A percentile compares a stretch with the other conserved stretches of the same genome.
phyloP scores from a whole-genome alignment of 495 filamentous ascomycete genomes.

The Tuber calosporum region DNA sequence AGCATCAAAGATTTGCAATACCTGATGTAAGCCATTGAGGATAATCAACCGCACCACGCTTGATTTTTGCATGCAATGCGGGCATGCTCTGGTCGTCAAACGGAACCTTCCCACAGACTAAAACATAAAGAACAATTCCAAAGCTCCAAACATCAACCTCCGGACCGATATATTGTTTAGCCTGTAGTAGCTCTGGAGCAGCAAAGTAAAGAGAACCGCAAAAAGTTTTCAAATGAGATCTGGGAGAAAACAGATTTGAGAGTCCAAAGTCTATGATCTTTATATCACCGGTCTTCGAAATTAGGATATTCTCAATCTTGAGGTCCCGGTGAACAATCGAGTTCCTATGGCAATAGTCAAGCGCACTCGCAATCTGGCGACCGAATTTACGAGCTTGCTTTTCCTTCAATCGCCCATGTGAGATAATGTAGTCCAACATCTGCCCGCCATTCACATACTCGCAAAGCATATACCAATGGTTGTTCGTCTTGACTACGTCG shows the following conservation, averaged over 20 bases:
- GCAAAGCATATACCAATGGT: constrained; percentile 99
- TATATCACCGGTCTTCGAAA: constrained; percentile 98
- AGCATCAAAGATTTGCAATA: constrained; percentile 41
- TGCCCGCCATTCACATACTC: constrained; percentile 99
- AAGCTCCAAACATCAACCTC: constrained; percentile 99
- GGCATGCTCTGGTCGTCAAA: constrained; percentile 99
- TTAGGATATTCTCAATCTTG: constrained; percentile 99
- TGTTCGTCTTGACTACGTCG: constrained; percentile 88
- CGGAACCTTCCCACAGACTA: constrained; percentile 96
- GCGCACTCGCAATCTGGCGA: constrained; percentile 92
- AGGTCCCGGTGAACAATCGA: constrained; percentile 97
- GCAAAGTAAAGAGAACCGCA: constrained; percentile 98
- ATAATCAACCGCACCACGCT: constrained; percentile 93
- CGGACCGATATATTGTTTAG: constrained; percentile 86
- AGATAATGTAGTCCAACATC: constrained; percentile 99
- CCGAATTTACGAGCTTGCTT: constrained; percentile 98
- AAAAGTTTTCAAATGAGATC: constrained; percentile 85
- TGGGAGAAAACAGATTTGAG: constrained; percentile 90
- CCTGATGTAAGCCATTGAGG: constrained; percentile 84
- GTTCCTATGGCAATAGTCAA: constrained; percentile 98
- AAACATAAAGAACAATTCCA: constrained; percentile 95
- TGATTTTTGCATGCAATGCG: constrained; percentile 96
- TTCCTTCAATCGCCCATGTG: constrained; percentile 92
- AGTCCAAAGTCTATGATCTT: constrained; percentile 99
- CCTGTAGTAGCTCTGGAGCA: constrained; percentile 88